A percentile compares a stretch with the other conserved stretches of the same genome.
Conservation (phyloP, 2,329 filamentous ascomycete genomes). For the Pestalotiopsis sp. region DNA sequence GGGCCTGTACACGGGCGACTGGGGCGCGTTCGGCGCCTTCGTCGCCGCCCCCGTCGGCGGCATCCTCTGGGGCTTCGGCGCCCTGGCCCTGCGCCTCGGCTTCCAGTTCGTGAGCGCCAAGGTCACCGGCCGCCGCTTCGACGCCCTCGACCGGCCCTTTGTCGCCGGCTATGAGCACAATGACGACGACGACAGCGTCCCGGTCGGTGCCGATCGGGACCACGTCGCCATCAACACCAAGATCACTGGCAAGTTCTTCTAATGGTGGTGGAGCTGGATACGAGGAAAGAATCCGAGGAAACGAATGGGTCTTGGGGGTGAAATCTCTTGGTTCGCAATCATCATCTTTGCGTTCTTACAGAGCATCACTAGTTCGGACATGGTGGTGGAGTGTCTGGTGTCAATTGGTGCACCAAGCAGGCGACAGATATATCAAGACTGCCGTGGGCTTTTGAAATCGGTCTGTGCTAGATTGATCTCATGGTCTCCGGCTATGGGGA, state of each 20-base stretch:
- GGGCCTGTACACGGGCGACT: constrained; percentile 76
- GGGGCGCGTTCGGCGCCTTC: constrained; percentile 83
- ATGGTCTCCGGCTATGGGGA: background rate
- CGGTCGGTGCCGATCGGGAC: constrained; percentile 27
- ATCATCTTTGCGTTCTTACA: background rate
- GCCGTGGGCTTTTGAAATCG: background rate
- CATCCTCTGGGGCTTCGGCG: constrained; percentile 69
- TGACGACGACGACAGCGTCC: constrained; percentile 25
- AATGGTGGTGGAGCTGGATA: constrained; percentile 11
- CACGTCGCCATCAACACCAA: constrained; percentile 34
- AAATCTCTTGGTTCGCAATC: background rate
- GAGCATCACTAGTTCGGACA: background rate
- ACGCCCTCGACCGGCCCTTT: constrained; percentile 63
- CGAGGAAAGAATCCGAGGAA: background rate
- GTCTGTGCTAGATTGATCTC: background rate
- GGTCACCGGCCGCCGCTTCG: constrained; percentile 62
- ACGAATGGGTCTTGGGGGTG: background rate
- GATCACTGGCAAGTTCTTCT: constrained; percentile 57
- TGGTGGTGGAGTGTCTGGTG: background rate
- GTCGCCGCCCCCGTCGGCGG: constrained; percentile 78
- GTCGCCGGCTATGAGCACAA: constrained; percentile 16
- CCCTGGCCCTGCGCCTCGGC: constrained; percentile 59
- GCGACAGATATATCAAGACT: background rate
- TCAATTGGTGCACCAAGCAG: background rate
- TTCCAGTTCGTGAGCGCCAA: constrained; percentile 62